phyloP scores from a whole-genome alignment of 2,329 filamentous ascomycete genomes.

The Sporothrix humicola region DNA sequence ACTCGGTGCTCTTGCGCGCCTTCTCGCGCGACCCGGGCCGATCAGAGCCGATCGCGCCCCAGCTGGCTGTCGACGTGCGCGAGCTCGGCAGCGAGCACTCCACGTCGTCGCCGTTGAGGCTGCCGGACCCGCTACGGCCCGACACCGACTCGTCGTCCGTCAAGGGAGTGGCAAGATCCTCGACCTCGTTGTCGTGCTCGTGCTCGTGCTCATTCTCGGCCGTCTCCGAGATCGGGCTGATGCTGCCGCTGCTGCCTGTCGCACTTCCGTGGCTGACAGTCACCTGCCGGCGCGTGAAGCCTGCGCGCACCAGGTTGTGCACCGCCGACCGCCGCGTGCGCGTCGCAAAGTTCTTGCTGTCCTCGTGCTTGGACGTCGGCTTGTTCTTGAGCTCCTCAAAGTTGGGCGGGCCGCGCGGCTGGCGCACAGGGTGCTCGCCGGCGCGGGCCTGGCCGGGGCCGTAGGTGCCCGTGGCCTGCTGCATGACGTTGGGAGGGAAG shows the following conservation, averaged over 20 bases:
- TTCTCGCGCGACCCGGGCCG: conserved; percentile 75
- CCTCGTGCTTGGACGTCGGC: conserved; percentile 90
- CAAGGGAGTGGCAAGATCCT: conserved; percentile 68
- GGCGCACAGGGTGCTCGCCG: conserved; percentile 91
- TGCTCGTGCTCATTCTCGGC: conserved; percentile 45
- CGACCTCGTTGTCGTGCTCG: conserved; percentile 44
- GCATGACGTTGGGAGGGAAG: conserved; percentile 77
- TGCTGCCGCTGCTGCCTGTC: conserved; percentile 68
- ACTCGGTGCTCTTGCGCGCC: conserved; percentile 65
- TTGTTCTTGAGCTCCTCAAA: conserved; percentile 89
- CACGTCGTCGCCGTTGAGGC: conserved; percentile 73
- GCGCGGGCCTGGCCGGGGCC: conserved; percentile 91
- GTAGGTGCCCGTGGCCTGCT: conserved; percentile 71
- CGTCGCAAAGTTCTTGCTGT: conserved; percentile 95
- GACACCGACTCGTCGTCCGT: conserved; percentile 79
- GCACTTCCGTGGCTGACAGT: conserved; percentile 62
- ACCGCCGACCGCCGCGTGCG: conserved; percentile 91
- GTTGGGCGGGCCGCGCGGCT: conserved; percentile 88
- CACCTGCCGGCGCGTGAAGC: conserved; percentile 81
- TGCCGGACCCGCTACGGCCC: conserved; percentile 76
- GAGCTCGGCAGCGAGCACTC: conserved; percentile 73
- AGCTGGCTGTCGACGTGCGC: conserved; percentile 73
- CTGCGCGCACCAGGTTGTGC: conserved; percentile 87
- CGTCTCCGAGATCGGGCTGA: conserved; percentile 87
- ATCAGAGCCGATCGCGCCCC: conserved; percentile 85